phyloP scores from a whole-genome alignment of 805 yeast species.

The Myxozyma geophila region DNA sequence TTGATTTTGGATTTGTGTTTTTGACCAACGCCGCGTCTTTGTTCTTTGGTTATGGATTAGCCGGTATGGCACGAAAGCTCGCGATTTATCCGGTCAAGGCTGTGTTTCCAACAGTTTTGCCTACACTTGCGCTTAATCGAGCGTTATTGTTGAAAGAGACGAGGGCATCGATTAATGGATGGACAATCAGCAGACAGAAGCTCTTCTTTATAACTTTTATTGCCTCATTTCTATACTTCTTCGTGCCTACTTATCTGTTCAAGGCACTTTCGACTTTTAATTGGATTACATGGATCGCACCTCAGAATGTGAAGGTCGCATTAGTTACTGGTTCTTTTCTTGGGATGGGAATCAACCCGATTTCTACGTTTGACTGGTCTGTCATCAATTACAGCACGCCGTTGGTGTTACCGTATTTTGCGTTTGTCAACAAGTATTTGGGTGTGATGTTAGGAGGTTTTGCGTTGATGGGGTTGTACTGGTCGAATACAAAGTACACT shows the following conservation, averaged over 20 bases:
- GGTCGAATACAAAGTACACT: slow-evolving; percentile 56
- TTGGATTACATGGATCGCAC: slow-evolving; percentile 65
- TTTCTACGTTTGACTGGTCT: slow-evolving; percentile 54
- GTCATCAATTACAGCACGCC: slow-evolving; percentile 47
- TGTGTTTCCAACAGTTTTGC: slow-evolving; percentile 59
- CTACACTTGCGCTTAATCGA: slow-evolving; percentile 55
- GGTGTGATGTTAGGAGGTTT: slow-evolving; percentile 47
- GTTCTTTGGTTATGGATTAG: slow-evolving; percentile 69
- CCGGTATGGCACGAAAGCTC: slow-evolving; percentile 64
- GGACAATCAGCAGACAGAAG: slow-evolving; percentile 60
- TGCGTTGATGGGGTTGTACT: slow-evolving; percentile 46
- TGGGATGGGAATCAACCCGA: slow-evolving; percentile 53
- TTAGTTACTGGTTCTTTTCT: slow-evolving; percentile 53
- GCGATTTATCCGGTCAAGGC: slow-evolving; percentile 52
- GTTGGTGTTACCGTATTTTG: slow-evolving; percentile 53
- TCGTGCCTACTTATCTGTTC: slow-evolving; percentile 66
- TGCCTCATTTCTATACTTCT: slow-evolving; percentile 55
- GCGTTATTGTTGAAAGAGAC: slow-evolving; percentile 52
- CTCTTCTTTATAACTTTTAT: slow-evolving; percentile 55
- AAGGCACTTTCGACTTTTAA: slow-evolving; percentile 60
- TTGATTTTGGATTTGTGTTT: slow-evolving; percentile 57
- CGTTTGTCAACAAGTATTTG: slow-evolving; percentile 43
- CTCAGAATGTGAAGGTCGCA: slow-evolving; percentile 55
- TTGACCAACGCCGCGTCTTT: slow-evolving; percentile 60
- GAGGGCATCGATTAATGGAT: slow-evolving; percentile 57